phyloP scores from a whole-genome alignment of 2,329 filamentous ascomycete species.

The Cyphellophora europaea region DNA sequence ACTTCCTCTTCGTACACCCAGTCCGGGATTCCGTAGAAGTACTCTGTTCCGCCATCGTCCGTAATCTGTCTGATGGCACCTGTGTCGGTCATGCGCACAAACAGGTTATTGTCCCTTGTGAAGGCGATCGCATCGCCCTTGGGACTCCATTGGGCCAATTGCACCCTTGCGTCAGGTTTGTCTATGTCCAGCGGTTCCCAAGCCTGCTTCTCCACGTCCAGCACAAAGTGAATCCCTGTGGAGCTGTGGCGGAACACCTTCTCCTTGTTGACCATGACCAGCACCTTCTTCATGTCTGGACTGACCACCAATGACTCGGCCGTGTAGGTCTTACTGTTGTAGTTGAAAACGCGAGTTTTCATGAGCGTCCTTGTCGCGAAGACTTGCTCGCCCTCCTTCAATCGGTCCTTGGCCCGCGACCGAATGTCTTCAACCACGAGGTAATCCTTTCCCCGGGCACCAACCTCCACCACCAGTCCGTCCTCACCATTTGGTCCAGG shows the following conservation, averaged over 20 bases:
- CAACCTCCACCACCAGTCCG: constrained; percentile 69
- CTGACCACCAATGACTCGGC: constrained; percentile 64
- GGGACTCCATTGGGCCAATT: constrained; percentile 85
- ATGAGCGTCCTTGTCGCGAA: constrained; percentile 61
- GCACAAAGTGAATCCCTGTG: constrained; percentile 79
- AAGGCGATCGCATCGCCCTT: constrained; percentile 81
- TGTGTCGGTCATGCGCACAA: constrained; percentile 57
- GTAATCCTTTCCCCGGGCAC: constrained; percentile 56
- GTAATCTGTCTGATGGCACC: constrained; percentile 64
- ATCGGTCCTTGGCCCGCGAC: constrained; percentile 34
- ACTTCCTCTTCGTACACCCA: constrained; percentile 95
- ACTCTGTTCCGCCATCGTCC: constrained; percentile 71
- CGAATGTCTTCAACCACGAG: constrained; percentile 82
- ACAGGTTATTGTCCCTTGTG: constrained; percentile 84
- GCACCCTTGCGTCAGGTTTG: constrained; percentile 56
- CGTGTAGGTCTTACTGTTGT: constrained; percentile 45
- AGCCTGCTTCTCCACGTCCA: constrained; percentile 73
- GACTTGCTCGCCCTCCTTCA: constrained; percentile 9
- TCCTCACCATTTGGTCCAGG: constrained; percentile 48
- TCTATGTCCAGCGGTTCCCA: constrained; percentile 68
- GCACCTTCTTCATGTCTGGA: constrained; percentile 72
- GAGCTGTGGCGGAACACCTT: constrained; percentile 87
- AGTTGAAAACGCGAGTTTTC: constrained; percentile 55
- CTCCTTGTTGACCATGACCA: constrained; percentile 63
- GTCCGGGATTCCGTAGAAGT: constrained; percentile 93